A percentile compares a stretch with the other conserved stretches of the same genome.
phyloP scores from a whole-genome alignment of 2,329 filamentous ascomycete genomes.

The Sclerotinia glacialis region DNA sequence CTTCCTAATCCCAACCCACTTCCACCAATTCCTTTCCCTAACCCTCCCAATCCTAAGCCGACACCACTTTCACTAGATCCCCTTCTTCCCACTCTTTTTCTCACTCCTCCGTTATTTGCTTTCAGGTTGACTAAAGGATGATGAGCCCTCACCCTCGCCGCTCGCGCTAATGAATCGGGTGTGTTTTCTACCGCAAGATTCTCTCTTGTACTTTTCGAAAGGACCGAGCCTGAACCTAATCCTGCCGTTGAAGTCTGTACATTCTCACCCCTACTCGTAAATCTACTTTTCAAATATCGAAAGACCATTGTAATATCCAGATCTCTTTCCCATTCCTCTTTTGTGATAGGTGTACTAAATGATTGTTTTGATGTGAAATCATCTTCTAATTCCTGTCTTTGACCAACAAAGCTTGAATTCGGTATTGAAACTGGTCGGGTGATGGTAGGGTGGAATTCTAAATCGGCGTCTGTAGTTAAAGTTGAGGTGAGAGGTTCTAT shows the following conservation, averaged over 20 bases:
- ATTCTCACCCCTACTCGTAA: constrained; percentile 47
- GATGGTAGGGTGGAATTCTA: constrained; percentile 30
- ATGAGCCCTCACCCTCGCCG: constrained; percentile 80
- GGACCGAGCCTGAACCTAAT: neutral
- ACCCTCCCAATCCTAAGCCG: constrained; percentile 53
- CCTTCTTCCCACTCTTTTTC: constrained; percentile 52
- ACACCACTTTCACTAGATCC: constrained; percentile 87
- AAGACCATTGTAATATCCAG: constrained; percentile 91
- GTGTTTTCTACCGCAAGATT: constrained; percentile 51
- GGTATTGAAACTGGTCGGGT: constrained; percentile 32
- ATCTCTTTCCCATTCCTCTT: constrained; percentile 77
- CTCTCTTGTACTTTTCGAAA: constrained; percentile 41
- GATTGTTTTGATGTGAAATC: constrained; percentile 31
- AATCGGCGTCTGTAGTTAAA: constrained; percentile 19
- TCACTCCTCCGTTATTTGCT: constrained; percentile 39
- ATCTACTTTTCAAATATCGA: constrained; percentile 75
- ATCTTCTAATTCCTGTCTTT: constrained; percentile 23
- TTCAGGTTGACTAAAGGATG: constrained; percentile 72
- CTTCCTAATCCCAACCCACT: neutral
- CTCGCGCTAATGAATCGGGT: constrained; percentile 70
- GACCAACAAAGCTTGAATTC: constrained; percentile 12
- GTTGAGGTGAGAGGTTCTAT: constrained; percentile 28
- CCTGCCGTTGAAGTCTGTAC: neutral
- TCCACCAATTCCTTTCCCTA: constrained; percentile 44
- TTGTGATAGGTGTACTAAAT: constrained; percentile 26